Conservation (phyloP, 2,329 filamentous ascomycete genomes). For the Juglanconis oblonga region DNA sequence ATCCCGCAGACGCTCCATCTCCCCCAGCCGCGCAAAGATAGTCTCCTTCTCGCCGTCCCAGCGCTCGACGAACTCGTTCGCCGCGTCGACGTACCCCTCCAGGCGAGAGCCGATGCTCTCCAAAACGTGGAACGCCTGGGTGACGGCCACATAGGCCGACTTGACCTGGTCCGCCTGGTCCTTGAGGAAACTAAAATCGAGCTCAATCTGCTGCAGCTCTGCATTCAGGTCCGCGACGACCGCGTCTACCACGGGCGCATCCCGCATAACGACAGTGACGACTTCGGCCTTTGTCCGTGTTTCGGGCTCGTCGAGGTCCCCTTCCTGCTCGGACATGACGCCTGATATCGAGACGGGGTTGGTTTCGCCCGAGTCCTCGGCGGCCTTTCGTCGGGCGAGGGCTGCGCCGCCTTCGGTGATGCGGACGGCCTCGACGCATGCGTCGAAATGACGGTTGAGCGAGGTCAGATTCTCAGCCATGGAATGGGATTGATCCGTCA, state of each 20-base stretch:
- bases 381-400: slow-evolving; percentile 56
- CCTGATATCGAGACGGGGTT: slow-evolving; percentile 59
- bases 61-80: slow-evolving; percentile 58
- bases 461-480: slow-evolving; percentile 81
- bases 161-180: slow-evolving; percentile 59
- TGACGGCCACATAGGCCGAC: slow-evolving; percentile 54
- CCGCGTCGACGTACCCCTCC: slow-evolving; percentile 61
- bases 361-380: slow-evolving; percentile 52
- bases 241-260: slow-evolving; percentile 64
- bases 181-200: slow-evolving; percentile 60
- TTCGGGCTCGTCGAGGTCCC: slow-evolving; percentile 52
- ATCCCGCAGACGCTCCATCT: slow-evolving; percentile 73
- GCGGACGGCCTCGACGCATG: slow-evolving; percentile 86
- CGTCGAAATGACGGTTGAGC: slow-evolving; percentile 84
- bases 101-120: slow-evolving; percentile 66
- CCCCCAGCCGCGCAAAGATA: slow-evolving; percentile 66
- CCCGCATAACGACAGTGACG: slow-evolving; percentile 73
- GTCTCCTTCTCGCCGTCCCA: slow-evolving; percentile 75
- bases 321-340: slow-evolving; percentile 59
- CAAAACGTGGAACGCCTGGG: slow-evolving; percentile 63
- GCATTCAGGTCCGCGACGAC: slow-evolving; percentile 71
- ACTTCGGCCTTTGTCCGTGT: slow-evolving; percentile 81
- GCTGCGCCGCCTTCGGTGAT: slow-evolving; percentile 49
- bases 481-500: slow-evolving; percentile 73
- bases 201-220: slow-evolving; percentile 73